A percentile compares a stretch with the other conserved stretches of the same genome.
phyloP scores from a whole-genome alignment of 352 stramenopile species.

The Paralagenidium karlingii region DNA sequence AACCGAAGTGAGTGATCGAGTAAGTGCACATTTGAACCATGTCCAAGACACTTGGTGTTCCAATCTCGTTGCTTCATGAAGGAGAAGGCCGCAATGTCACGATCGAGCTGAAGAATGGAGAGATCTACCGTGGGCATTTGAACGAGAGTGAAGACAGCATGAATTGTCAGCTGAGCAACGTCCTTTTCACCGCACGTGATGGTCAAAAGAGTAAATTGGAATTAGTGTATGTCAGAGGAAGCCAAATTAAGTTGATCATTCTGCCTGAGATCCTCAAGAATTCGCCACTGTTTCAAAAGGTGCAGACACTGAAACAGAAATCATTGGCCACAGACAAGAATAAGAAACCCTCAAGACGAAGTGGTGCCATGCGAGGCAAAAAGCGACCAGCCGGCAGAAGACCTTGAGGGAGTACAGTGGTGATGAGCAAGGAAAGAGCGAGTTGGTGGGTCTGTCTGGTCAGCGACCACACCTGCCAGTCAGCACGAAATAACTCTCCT shows the following conservation, averaged over 20 bases:
- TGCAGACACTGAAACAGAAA: slow-evolving; percentile 74
- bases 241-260: slow-evolving; percentile 95
- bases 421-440: no score
- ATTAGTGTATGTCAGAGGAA: slow-evolving; percentile 91
- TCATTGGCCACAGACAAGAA: slow-evolving; percentile 31
- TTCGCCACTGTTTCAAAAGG: slow-evolving; percentile 94
- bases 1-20: no score
- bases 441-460: no score
- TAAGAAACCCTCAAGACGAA: slow-evolving; percentile 22
- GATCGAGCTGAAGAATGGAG: slow-evolving; percentile 81
- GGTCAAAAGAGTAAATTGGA: slow-evolving; percentile 73
- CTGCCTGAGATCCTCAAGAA: slow-evolving; percentile 96
- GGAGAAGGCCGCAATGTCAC: slow-evolving; percentile 76
- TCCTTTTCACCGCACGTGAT: slow-evolving; percentile 77
- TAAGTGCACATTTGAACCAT: no score
- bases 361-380: slow-evolving; percentile 7
- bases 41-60: slow-evolving; percentile 69
- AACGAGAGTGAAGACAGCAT: slow-evolving; percentile 90
- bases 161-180: slow-evolving; percentile 94
- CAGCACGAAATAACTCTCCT: no score
- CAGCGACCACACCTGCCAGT: no score
- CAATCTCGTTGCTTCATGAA: slow-evolving; percentile 79
- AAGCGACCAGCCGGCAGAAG: no score
- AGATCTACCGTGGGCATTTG: slow-evolving; percentile 78
- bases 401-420: no score